Base-by-base conservation (phyloP, 2,329 filamentous ascomycete genomes). In the Colletotrichum orchidophilum region DNA sequence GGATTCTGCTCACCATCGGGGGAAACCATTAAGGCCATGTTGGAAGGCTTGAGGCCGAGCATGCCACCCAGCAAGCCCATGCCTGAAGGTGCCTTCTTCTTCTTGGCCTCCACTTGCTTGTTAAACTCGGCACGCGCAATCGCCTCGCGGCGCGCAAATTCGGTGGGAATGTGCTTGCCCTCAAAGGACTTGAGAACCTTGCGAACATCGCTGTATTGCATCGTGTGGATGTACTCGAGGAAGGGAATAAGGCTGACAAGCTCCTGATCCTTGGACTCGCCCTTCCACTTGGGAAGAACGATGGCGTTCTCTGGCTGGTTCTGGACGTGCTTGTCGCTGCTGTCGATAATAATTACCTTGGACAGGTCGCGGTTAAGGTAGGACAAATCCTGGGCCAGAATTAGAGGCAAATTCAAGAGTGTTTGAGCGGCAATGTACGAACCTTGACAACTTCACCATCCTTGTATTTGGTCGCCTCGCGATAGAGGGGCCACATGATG, bases 271-370 rank as follows among this genome's bases (percentile, higher is more conserved):
- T 91, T 90, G 57, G 91, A 83, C 75, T 97, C 89, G 39, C 96
- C 96, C 66, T 88, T 93, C 96, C 96, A 99, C 76, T 95, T 95
- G 33, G 94, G 91, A 33, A 99, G 86, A 57, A 98, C 85, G 75
- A 99, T 96, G 75, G 96, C 94, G 82, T 99, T 99, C 78, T 97
- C 94, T n/a, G 96, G 96, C 79, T 99, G 96, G 74, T 93, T 90
- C 77, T 93, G 92, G 72, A 96, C 94, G 77, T 98, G 94, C 50
- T 89, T 85, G 49, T 92, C 84, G 74, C 97, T 92, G 58, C 94
- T 97, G 81, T 99, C 96, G 78, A 99, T 89, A 76, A 99, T 91
- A 80, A 99, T 94, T 59, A 97, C 94, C 84, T 98, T 98, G 75
- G 93, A 96, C 39, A 98, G 88, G 78, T 97, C 95, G 70, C 96